Base-by-base conservation (phyloP, 768 basidiomycete species). In the Leccinum subgranulosum region DNA sequence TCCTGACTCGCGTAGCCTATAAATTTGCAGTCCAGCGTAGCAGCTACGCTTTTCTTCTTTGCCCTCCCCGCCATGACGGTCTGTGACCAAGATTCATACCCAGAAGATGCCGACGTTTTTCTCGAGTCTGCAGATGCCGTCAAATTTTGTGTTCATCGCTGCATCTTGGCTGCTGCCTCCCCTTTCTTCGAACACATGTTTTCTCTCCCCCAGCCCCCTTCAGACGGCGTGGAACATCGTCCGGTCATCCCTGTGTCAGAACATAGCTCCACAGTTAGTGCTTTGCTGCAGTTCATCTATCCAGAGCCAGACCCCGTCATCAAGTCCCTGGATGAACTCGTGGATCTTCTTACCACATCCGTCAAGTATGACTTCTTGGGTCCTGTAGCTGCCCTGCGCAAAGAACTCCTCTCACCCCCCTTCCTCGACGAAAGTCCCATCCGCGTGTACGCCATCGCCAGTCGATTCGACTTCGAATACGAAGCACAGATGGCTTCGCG, bases 141-240 rank as follows among this genome's bases (percentile, higher is more conserved):
- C 51, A 78, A 83, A 62, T 88, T 89, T 65, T 78, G 74, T 43
- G 81, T 84, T 31, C 88, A 88, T 70, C 77, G 77, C 58, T 81
- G 79, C 68, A 79, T 90, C 59, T 80, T 91, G 49, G 73, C 81
- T 11, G 75, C 77, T 5, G 84, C 85, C 1, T 90, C 88, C 6
- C 78, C 84, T 2, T 86, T 90, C 72, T 91, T 90, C 70, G 67
- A 71, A 52, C 81, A 85, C 55, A 83, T 89, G 84, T 85, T 90
- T 65, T 69, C 81, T 21, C 73, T 89, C 17, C 86, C 88, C 5
- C 86, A 88, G 60, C 72, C 77, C 11, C 58, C 62, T 43, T 47
- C 70, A 56, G 63, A 67, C 46, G 31, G 46, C 34, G 61, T 71
- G 41, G 64, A 65, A 17, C 58, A 61, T 15, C 66, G 70, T 25